Conservation (phyloP, 495 filamentous ascomycete species). For the Aspergillus bertholletiae region DNA sequence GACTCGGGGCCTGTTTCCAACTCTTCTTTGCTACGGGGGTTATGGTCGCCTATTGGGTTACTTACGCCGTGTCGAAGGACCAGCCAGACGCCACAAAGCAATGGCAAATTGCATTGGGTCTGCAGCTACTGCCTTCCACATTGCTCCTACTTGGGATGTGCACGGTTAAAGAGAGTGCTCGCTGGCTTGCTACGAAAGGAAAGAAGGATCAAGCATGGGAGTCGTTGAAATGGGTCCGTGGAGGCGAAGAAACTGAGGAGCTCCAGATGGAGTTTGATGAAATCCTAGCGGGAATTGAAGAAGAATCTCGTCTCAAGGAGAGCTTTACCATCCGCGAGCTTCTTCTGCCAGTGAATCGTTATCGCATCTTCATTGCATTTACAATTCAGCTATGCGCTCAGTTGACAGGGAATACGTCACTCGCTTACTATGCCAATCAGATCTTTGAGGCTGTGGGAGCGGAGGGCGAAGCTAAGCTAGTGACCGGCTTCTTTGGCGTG, state of each 20-base stretch:
- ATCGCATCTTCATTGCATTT: conserved; percentile 39
- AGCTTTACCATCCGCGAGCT: conserved; percentile 39
- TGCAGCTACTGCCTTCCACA: conserved; percentile 44
- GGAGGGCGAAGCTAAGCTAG: conserved; percentile 37
- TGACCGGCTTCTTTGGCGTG: conserved; percentile 47
- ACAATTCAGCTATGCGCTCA: conserved; percentile 43
- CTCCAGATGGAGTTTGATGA: conserved; percentile 44
- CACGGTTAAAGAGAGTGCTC: conserved; percentile 42
- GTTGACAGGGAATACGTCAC: conserved; percentile 45
- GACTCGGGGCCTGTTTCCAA: conserved; percentile 48
- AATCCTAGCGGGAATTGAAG: conserved; percentile 41
- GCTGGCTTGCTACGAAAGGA: conserved; percentile 49
- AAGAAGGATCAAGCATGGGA: conserved; percentile 38
- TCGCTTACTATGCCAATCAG: conserved; percentile 47
- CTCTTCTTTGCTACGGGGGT: conserved; percentile 47
- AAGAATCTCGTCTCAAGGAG: conserved; percentile 40
- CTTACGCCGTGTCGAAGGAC: conserved; percentile 41
- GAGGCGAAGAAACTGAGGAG: conserved; percentile 33
- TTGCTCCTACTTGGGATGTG: conserved; percentile 44
- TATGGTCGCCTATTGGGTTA: conserved; percentile 48
- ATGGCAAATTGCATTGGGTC: conserved; percentile 51
- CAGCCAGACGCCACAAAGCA: conserved; percentile 30
- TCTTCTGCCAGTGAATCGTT: conserved; percentile 39
- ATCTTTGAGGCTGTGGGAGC: conserved; percentile 45
- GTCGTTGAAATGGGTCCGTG: conserved; percentile 44